phyloP scores from a whole-genome alignment of 1,139 yeast genomes.

The Sugiyamaella pinicola region DNA sequence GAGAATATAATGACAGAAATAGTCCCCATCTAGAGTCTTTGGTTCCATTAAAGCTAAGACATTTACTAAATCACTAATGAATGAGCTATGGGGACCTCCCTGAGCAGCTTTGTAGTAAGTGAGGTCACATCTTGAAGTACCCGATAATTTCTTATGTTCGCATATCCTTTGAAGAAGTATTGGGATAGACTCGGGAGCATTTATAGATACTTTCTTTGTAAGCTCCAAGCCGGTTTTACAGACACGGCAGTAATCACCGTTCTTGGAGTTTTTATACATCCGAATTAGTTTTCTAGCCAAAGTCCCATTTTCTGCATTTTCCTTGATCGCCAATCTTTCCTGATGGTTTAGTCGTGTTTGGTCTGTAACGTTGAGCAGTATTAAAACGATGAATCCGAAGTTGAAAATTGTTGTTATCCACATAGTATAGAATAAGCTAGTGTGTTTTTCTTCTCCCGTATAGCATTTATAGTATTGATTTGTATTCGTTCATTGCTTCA shows the following conservation, averaged over 20 bases:
- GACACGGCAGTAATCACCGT: constrained; percentile 21
- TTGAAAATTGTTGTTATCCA: constrained; percentile 6
- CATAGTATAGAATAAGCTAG: background rate
- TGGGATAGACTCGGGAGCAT: constrained; percentile 23
- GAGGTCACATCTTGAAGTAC: constrained; percentile 17
- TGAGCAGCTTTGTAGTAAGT: constrained; percentile 16
- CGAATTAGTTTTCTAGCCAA: constrained; percentile 14
- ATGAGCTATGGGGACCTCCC: constrained; percentile 22
- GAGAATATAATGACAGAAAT: constrained; percentile 55
- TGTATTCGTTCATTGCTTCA: too few species aligned
- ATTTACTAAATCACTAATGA: constrained; percentile 48
- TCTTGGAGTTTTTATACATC: constrained; percentile 17
- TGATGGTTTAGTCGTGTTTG: constrained; percentile 17
- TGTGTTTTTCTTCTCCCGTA: background rate
- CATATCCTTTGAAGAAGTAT: constrained; percentile 22
- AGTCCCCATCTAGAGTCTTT: constrained; percentile 50
- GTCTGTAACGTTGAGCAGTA: constrained; percentile 3
- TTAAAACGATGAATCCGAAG: constrained; percentile 4
- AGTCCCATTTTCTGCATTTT: constrained; percentile 14
- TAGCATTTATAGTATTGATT: too few species aligned
- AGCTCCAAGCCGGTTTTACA: constrained; percentile 25
- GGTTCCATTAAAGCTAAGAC: constrained; percentile 53
- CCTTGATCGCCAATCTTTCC: constrained; percentile 13
- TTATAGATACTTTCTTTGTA: constrained; percentile 23
- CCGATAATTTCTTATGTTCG: constrained; percentile 17